Evolutionary conservation across 1,139 yeast genomes (phyloP), one percentile per base, ranked within the genome.

Genomic region (Suhomyces maxii): DNA sequence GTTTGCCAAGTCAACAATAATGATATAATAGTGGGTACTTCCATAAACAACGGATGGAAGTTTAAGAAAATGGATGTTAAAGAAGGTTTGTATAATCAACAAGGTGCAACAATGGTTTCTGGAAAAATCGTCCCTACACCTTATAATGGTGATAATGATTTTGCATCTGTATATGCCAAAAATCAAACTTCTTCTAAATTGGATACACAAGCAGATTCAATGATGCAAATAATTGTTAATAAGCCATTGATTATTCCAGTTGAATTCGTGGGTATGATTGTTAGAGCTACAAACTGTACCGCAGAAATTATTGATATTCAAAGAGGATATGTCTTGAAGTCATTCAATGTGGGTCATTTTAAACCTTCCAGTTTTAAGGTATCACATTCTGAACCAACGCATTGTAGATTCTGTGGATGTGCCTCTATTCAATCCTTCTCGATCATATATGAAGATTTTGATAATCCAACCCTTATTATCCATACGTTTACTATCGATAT

Each of bases 331-430:
- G 46, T 73, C 68, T 51, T 79, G 74, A 60, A 80, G 71, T 59
- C 76, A 63, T 60, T 82, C 76, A 64, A 73, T 38, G 77, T 89
- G 41, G 89, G 86, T 1, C 78, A 79, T 41, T 84, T 83, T 67
- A 82, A 81, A 55, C 79, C 81, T 1, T 77, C 77, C 2, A 64
- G 85, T 0, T 76, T 89, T 50, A 71, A 76, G 48, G 93, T 86
- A 0, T 82, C 89, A 49, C 96, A 89, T 61, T 84, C 86, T 41
- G 89, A 84, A 55, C 95, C 96, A 3, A 84, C 89, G 0, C 96
- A 89, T 67, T 89, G 97, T 65, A 77, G 86, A 48, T 89, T 89
- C 63, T 89, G 97, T 70, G 97, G 97, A 1, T 86, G 95, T 69
- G 91, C 88, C 0, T 86, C 95, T 0, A 78, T 89, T 35, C 79